Evolutionary conservation across 2,329 filamentous ascomycete species (phyloP), one percentile per base, ranked within the genome.

Genomic region (Nemania diffusa): DNA sequence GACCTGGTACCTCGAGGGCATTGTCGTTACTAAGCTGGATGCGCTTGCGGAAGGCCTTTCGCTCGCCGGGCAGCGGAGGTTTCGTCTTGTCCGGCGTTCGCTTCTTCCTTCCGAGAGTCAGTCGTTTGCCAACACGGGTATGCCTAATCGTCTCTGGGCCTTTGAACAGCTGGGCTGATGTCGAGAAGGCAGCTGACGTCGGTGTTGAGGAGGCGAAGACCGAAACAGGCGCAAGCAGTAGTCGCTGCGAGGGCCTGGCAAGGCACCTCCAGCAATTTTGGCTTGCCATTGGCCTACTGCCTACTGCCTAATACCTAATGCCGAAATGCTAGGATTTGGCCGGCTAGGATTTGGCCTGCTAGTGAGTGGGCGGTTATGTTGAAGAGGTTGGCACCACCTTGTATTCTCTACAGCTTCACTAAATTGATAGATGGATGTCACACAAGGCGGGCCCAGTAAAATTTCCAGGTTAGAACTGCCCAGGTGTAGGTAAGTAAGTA

Each of bases 1-100:
- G 84, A 11, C 88, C 91, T 26, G 84, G 77, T 7, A 98, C 91
- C 67, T 91, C 88, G 42, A 97, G 83, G 57, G 96, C 96, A 81
- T 97, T 98, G 79, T 92, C 92, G 82, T 98, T 99, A 84, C 91
- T 95, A 68, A 99, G 88, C 67, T 97, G 90, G 75, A 99, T 92
- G 73, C 92, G 90, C 84, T 97, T 97, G 72, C 94, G 90, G 77
- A 92, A 84, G 29, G 92, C 92, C 81, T 94, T 97, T 72, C 94
- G 89, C 84, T 97, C 94, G 72, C 94, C 95, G 2, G 88, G 85
- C 13, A 83, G 83, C 22, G 92, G 91, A 17, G 88, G 84, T 79
- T 86, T 87, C 62, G 82, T 78, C 27, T 80, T 75, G 62, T 79
- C 79, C 17, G 77, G 74, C 73, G 79, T 82, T 77, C 84, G 85